Evolutionary conservation across 805 yeast genomes (phyloP).

Genomic region (Yarrowia divulgata): DNA sequence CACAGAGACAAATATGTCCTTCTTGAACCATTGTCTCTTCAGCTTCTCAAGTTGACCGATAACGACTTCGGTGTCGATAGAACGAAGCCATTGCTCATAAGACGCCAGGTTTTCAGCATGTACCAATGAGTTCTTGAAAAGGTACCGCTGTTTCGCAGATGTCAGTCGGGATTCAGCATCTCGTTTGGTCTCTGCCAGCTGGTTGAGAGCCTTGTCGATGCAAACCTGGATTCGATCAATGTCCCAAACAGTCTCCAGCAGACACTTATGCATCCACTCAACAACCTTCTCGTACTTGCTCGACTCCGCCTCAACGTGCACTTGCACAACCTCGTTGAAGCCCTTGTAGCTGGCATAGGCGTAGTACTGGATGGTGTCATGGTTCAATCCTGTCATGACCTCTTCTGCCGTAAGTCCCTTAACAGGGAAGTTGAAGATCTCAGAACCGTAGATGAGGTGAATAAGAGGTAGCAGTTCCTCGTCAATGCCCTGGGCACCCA

Average conservation of each 20-base stretch:
- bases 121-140: constrained; percentile 57
- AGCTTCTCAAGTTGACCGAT: constrained; percentile 60
- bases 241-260: constrained; percentile 75
- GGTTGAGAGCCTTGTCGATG: constrained; percentile 65
- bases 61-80: constrained; percentile 58
- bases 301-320: constrained; percentile 66
- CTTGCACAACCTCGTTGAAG: constrained; percentile 69
- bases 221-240: constrained; percentile 71
- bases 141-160: constrained; percentile 63
- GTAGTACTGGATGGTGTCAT: constrained; percentile 65
- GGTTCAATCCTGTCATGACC: constrained; percentile 74
- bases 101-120: constrained; percentile 19
- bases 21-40: constrained; percentile 60
- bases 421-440: constrained; percentile 77
- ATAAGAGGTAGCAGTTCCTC: constrained; percentile 66
- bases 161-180: constrained; percentile 68
- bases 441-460: constrained; percentile 62
- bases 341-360: constrained; percentile 65
- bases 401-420: constrained; percentile 76
- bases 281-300: constrained; percentile 72
- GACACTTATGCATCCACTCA: constrained; percentile 73
- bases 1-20: constrained; percentile 71
- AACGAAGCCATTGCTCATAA: constrained; percentile 60
- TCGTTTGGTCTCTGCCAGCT: constrained; percentile 69
- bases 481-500: constrained; percentile 63